Percentiles rank a stretch among this genome's conserved stretches.
Conservation (phyloP, 1,284 basidiomycete species). For the Testicularia cyperi region DNA sequence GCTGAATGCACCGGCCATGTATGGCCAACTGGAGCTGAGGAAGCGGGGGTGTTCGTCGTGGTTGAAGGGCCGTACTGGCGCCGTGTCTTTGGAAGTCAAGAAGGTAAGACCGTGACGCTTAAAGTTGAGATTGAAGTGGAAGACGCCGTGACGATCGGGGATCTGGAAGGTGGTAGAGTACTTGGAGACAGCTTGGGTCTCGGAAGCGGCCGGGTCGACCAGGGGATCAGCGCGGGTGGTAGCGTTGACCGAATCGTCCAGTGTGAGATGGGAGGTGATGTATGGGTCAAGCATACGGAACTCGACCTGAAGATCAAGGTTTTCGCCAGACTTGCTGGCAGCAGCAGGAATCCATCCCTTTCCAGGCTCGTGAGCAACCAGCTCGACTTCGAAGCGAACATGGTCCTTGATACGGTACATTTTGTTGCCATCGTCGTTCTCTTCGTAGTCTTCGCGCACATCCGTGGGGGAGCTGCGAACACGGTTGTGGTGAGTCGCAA, state of each 20-base stretch:
- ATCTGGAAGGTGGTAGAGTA: slow-evolving; percentile 79
- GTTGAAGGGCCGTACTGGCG: slow-evolving; percentile 85
- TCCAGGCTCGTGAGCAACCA: slow-evolving; percentile 69
- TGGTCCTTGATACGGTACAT: slow-evolving; percentile 85
- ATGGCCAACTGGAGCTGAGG: slow-evolving; percentile 90
- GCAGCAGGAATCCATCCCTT: slow-evolving; percentile 69
- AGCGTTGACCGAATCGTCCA: slow-evolving; percentile 7
- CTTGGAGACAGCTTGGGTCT: slow-evolving; percentile 55
- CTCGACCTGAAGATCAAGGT: slow-evolving; percentile 82
- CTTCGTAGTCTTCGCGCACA: slow-evolving; percentile 53
- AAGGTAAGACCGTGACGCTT: slow-evolving; percentile 81
- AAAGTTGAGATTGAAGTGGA: slow-evolving; percentile 88
- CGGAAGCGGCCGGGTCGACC: slow-evolving; percentile 61
- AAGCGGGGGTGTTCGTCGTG: slow-evolving; percentile 95
- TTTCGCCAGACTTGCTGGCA: slow-evolving; percentile 64
- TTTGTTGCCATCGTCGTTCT: slow-evolving; percentile 63
- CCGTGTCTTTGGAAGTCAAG: slow-evolving; percentile 71
- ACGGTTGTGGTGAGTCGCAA: slow-evolving; percentile 72
- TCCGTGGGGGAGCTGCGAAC: slow-evolving; percentile 63
- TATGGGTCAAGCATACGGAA: slow-evolving; percentile 92
- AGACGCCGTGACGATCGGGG: slow-evolving; percentile 94
- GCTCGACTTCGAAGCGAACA: slow-evolving; percentile 70
- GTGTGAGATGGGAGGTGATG: slow-evolving; percentile 42
- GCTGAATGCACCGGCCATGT: slow-evolving; percentile 84
- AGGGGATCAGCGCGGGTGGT: background rate